Conservation (phyloP, 306 rosid species). For the Trifolium dubium region DNA sequence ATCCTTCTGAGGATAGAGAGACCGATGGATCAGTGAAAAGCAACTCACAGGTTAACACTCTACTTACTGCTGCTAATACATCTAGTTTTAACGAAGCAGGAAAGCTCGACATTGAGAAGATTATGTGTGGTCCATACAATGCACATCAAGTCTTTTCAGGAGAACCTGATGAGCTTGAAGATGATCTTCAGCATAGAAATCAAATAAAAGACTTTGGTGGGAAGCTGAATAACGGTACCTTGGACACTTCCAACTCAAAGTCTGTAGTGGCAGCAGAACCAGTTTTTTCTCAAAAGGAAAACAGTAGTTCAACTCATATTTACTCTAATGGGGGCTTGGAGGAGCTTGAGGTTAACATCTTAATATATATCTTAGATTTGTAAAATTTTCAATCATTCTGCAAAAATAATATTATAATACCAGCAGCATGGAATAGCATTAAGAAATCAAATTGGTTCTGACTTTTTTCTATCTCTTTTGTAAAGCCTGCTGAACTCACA, state of each 20-base stretch:
- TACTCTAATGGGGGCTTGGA: constrained; percentile 58
- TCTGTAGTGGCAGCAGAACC: constrained; percentile 42
- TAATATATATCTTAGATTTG: constrained; percentile 33
- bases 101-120: constrained; percentile 65
- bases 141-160: constrained; percentile 55
- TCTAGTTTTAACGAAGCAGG: constrained; percentile 67
- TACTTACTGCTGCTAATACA: constrained; percentile 40
- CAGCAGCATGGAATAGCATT: not conserved
- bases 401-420: not conserved
- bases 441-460: constrained; percentile 33
- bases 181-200: constrained; percentile 56
- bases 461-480: not conserved
- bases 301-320: constrained; percentile 47
- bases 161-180: constrained; percentile 85
- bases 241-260: constrained; percentile 48
- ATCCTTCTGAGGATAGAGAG: constrained; percentile 51
- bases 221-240: constrained; percentile 39
- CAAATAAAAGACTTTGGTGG: constrained; percentile 51
- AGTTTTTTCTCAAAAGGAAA: constrained; percentile 44
- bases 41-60: constrained; percentile 38
- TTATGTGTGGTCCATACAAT: constrained; percentile 59
- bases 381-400: constrained; percentile 24
- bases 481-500: constrained; percentile 72
- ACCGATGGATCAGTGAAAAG: constrained; percentile 48
- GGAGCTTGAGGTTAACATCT: constrained; percentile 83